Evolutionary conservation across 78 protist species (phyloP).

Genomic region (Dictyostelium purpureum): DNA sequence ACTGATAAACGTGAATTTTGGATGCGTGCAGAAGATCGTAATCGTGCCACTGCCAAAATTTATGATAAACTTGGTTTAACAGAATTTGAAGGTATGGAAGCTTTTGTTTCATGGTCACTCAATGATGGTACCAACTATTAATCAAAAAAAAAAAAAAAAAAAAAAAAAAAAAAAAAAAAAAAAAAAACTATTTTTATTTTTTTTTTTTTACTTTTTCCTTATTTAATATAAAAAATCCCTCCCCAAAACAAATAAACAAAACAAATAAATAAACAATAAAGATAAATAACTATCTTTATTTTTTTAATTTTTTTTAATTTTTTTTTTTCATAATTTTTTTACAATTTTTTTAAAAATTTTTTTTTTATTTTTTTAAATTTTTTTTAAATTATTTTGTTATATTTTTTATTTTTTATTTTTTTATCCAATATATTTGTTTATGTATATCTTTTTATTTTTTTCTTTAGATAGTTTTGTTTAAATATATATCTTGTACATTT

Average conservation of each 20-base stretch:
- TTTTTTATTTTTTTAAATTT: neutral
- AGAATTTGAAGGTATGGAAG: constrained; percentile 78
- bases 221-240: too few species aligned
- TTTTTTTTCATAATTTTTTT: too few species aligned
- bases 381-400: too few species aligned
- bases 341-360: neutral
- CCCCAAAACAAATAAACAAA: too few species aligned
- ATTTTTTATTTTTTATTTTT: too few species aligned
- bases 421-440: too few species aligned
- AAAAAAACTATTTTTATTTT: neutral
- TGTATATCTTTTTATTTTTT: too few species aligned
- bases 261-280: too few species aligned
- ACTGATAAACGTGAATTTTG: constrained; percentile 89
- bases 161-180: neutral
- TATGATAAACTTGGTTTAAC: constrained; percentile 70
- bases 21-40: constrained; percentile 87
- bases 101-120: constrained; percentile 27
- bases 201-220: neutral
- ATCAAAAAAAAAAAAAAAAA: neutral
- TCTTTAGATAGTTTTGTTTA: too few species aligned
- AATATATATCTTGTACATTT: too few species aligned
- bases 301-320: neutral
- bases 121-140: too few species aligned
- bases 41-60: constrained; percentile 76
- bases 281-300: neutral